These are phyloP conservation scores for Candolleomyces aberdarensis DNA, from an alignment of 768 basidiomycete genomes.

Conservation along the genomic window DNA sequence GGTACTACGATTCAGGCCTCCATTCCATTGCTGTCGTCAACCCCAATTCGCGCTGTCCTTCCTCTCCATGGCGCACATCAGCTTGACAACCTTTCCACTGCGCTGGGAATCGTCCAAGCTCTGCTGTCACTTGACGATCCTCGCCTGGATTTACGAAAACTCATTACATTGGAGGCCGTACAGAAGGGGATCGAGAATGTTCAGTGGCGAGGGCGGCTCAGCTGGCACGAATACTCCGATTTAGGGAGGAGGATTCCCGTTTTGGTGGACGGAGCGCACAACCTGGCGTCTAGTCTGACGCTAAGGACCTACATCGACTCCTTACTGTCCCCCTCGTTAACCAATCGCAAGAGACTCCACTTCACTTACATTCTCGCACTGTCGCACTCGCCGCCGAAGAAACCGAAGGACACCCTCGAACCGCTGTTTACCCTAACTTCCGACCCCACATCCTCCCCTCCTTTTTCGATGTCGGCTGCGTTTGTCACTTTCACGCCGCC, in stretches of 20 bases:
- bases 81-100: slow-evolving; percentile 75
- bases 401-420: slow-evolving; percentile 63
- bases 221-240: slow-evolving; percentile 49
- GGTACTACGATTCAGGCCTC: slow-evolving; percentile 39
- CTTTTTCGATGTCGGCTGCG: slow-evolving; percentile 44
- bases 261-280: slow-evolving; percentile 94
- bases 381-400: slow-evolving; percentile 86
- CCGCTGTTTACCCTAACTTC: slow-evolving; percentile 52
- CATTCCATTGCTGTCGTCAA: slow-evolving; percentile 39
- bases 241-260: slow-evolving; percentile 31
- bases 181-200: slow-evolving; percentile 54
- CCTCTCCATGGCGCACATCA: slow-evolving; percentile 83
- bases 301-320: slow-evolving; percentile 1
- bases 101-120: slow-evolving; percentile 51
- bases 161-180: slow-evolving; percentile 51
- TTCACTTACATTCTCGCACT: slow-evolving; percentile 77
- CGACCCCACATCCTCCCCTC: slow-evolving; percentile 14
- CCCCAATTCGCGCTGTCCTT: slow-evolving; percentile 47
- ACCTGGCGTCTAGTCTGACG: slow-evolving; percentile 35
- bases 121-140: slow-evolving; percentile 41
- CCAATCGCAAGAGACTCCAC: slow-evolving; percentile 23
- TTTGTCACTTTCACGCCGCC: slow-evolving; percentile 68
- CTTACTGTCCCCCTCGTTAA: slow-evolving; percentile 2
- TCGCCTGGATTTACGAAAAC: slow-evolving; percentile 18
- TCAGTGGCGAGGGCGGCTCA: slow-evolving; percentile 82